phyloP scores from a whole-genome alignment of 805 yeast genomes.

The Candida oleophila region DNA sequence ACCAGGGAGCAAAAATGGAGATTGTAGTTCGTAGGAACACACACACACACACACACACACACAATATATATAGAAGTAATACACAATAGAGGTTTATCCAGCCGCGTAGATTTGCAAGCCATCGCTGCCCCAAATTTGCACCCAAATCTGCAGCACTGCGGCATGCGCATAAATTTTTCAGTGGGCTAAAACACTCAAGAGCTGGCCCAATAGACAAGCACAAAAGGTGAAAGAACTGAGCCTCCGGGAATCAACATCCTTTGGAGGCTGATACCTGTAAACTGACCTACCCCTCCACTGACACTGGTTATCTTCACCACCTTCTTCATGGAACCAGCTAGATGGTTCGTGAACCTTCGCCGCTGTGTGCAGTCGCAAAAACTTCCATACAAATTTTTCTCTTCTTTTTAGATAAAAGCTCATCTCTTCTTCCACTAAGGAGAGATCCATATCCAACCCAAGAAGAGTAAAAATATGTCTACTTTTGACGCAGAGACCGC shows the following conservation, averaged over 20 bases:
- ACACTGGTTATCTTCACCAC: no score
- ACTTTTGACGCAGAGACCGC: slow-evolving; percentile 82
- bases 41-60: not conserved
- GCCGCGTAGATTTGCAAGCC: no score
- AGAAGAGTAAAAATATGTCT: slow-evolving; percentile 19
- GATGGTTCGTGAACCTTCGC: not conserved
- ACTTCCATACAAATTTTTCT: slow-evolving; percentile 2
- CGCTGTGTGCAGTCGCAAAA: not conserved
- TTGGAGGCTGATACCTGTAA: no score
- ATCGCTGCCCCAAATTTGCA: no score
- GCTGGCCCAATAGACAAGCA: no score
- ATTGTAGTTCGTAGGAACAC: not conserved
- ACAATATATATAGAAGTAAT: not conserved
- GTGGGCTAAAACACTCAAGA: no score
- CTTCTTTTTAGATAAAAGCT: not conserved
- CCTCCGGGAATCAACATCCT: no score
- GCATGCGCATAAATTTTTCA: no score
- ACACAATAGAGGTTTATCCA: not conserved
- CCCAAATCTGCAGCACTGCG: no score
- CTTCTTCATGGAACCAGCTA: not conserved
- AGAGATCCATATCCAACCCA: not conserved
- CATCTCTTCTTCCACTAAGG: no score
- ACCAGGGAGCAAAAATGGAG: not conserved
- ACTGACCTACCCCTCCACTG: no score
- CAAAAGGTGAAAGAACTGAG: no score